Evolutionary conservation across 805 yeast species (phyloP).

Genomic region (Saturnispora diversa): DNA sequence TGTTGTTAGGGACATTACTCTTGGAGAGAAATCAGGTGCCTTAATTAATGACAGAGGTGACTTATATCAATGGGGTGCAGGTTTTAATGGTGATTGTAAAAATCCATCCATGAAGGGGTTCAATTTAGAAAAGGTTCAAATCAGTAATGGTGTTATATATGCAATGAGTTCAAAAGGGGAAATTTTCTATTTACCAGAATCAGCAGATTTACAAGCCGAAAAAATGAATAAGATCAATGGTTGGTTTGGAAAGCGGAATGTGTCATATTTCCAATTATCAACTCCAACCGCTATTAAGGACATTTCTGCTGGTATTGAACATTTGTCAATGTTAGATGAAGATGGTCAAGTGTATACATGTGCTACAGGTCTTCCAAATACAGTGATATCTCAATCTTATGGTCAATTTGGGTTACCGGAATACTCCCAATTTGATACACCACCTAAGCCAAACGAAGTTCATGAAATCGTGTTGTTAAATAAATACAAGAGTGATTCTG

Average conservation of each 20-base stretch:
- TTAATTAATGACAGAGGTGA: constrained; percentile 22
- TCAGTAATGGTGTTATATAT: constrained; percentile 50
- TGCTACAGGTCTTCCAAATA: constrained; percentile 42
- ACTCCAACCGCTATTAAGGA: constrained; percentile 28
- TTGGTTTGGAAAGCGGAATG: constrained; percentile 16
- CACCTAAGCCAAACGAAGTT: constrained; percentile 41
- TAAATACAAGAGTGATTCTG: constrained; percentile 29
- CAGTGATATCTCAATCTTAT: constrained; percentile 34
- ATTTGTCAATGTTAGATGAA: constrained; percentile 55
- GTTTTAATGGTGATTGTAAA: constrained; percentile 23
- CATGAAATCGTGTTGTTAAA: constrained; percentile 54
- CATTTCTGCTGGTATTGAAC: constrained; percentile 54
- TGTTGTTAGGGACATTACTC: constrained; percentile 46
- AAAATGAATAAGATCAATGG: constrained; percentile 12
- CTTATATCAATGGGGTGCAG: constrained; percentile 63
- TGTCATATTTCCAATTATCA: constrained; percentile 15
- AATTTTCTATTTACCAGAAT: constrained; percentile 31
- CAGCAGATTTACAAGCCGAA: constrained; percentile 17
- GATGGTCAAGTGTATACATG: constrained; percentile 55
- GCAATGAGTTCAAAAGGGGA: constrained; percentile 43
- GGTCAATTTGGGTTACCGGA: constrained; percentile 86
- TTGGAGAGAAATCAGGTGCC: constrained; percentile 31
- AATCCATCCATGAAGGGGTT: constrained; percentile 39
- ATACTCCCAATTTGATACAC: constrained; percentile 53
- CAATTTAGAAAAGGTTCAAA: constrained; percentile 34